Evolutionary conservation across 1,284 basidiomycete genomes (phyloP).

Genomic region (Fomitopsis betulina): DNA sequence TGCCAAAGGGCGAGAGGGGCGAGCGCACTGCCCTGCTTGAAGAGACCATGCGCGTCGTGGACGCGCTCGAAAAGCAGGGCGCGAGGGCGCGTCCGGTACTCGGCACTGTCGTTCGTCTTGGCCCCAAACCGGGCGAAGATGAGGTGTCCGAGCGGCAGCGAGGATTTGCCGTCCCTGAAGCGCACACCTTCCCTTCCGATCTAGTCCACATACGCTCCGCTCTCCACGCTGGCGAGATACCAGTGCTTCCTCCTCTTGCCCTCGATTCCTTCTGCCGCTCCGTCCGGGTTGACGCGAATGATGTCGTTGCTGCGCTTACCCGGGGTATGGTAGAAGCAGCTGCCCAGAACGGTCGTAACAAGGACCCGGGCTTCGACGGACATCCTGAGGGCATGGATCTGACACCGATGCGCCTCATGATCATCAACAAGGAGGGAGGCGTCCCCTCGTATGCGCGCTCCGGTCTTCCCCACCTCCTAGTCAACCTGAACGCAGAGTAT

Average conservation of each 20-base stretch:
- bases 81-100: slow-evolving; percentile 85
- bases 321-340: slow-evolving; percentile 80
- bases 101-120: slow-evolving; percentile 80
- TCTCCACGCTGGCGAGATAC: slow-evolving; percentile 90
- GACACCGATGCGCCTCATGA: slow-evolving; percentile 91
- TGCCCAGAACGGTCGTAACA: slow-evolving; percentile 30
- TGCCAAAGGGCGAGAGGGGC: slow-evolving; percentile 61
- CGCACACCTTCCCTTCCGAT: slow-evolving; percentile 72
- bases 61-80: slow-evolving; percentile 79
- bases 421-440: slow-evolving; percentile 96
- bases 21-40: slow-evolving; percentile 61
- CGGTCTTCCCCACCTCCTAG: slow-evolving; percentile 92
- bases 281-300: slow-evolving; percentile 85
- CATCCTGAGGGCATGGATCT: slow-evolving; percentile 55
- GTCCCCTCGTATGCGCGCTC: slow-evolving; percentile 96
- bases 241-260: slow-evolving; percentile 93
- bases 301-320: slow-evolving; percentile 85
- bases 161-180: slow-evolving; percentile 53
- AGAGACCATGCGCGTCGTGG: slow-evolving; percentile 82
- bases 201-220: slow-evolving; percentile 84
- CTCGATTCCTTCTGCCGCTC: slow-evolving; percentile 88
- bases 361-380: slow-evolving; percentile 18
- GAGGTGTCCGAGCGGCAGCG: slow-evolving; percentile 16
- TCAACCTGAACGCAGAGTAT: slow-evolving; percentile 92
- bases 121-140: slow-evolving; percentile 62